Conservation (phyloP, 2,329 filamentous ascomycete species). For the Pezicula rhizophila region DNA sequence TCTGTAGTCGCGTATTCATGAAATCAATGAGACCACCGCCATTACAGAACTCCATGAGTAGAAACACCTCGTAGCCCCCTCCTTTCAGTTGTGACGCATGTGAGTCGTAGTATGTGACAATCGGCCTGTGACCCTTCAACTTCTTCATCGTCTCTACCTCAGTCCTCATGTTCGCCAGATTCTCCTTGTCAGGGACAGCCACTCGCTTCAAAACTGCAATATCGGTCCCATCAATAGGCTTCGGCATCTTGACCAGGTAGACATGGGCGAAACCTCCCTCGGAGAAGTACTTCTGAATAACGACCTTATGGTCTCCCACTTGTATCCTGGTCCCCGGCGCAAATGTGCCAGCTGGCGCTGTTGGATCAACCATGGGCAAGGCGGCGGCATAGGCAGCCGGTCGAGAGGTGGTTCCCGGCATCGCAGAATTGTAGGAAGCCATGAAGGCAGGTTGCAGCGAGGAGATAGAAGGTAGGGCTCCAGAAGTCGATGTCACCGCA, state of each 20-base stretch:
- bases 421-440: constrained; percentile 35
- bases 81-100: constrained; percentile 91
- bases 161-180: constrained; percentile 90
- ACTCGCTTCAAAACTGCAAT: constrained; percentile 59
- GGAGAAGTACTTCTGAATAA: constrained; percentile 95
- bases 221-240: constrained; percentile 35
- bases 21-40: constrained; percentile 97
- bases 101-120: constrained; percentile 97
- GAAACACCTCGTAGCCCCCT: constrained; percentile 93
- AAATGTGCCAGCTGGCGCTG: constrained; percentile 77
- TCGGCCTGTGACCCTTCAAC: constrained; percentile 89
- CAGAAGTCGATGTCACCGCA: constrained; percentile 22
- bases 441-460: constrained; percentile 22
- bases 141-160: constrained; percentile 99
- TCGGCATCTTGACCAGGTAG: constrained; percentile 84
- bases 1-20: constrained; percentile 97
- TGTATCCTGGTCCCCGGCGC: constrained; percentile 92
- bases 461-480: constrained; percentile 11
- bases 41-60: constrained; percentile 96
- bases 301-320: constrained; percentile 83
- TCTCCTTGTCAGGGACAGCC: constrained; percentile 91
- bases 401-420: constrained; percentile 33
- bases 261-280: constrained; percentile 98
- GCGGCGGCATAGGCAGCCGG: constrained; percentile 39
- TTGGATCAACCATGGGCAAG: constrained; percentile 32